These are phyloP conservation scores for Aspergillus hortae DNA, from an alignment of 2,329 filamentous ascomycete genomes.

Conservation along the genomic window DNA sequence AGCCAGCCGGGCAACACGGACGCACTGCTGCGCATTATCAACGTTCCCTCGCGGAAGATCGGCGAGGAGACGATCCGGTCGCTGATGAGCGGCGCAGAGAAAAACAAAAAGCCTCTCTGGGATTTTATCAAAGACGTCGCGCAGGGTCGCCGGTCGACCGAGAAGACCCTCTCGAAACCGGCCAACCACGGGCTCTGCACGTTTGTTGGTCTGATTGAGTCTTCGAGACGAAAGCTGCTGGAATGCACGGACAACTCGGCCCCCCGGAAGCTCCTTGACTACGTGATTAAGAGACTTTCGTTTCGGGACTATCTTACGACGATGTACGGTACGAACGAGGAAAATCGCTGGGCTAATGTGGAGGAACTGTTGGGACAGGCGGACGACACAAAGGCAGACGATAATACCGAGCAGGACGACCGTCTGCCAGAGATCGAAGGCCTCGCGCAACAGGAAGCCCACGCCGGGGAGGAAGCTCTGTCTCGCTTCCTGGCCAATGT, in stretches of 20 bases:
- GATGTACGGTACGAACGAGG: constrained; percentile 69
- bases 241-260: constrained; percentile 39
- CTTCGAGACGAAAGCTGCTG: constrained; percentile 52
- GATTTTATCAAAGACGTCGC: constrained; percentile 60
- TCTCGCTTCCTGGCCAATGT: constrained; percentile 86
- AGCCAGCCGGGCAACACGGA: constrained; percentile 85
- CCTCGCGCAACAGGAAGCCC: constrained; percentile 57
- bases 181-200: constrained; percentile 55
- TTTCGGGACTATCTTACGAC: constrained; percentile 72
- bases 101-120: constrained; percentile 69
- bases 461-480: constrained; percentile 59
- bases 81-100: constrained; percentile 73
- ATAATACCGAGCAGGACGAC: constrained; percentile 54
- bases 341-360: constrained; percentile 81
- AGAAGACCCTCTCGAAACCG: constrained; percentile 53
- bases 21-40: constrained; percentile 77
- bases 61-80: constrained; percentile 74
- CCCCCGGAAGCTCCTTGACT: constrained; percentile 50
- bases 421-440: constrained; percentile 66
- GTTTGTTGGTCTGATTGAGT: constrained; percentile 60
- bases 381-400: constrained; percentile 59
- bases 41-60: constrained; percentile 75
- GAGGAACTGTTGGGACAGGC: constrained; percentile 82
- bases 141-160: constrained; percentile 50
- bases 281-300: constrained; percentile 61